Evolutionary conservation across 768 basidiomycete genomes (phyloP).

Genomic region (Tephrocybe rancida): DNA sequence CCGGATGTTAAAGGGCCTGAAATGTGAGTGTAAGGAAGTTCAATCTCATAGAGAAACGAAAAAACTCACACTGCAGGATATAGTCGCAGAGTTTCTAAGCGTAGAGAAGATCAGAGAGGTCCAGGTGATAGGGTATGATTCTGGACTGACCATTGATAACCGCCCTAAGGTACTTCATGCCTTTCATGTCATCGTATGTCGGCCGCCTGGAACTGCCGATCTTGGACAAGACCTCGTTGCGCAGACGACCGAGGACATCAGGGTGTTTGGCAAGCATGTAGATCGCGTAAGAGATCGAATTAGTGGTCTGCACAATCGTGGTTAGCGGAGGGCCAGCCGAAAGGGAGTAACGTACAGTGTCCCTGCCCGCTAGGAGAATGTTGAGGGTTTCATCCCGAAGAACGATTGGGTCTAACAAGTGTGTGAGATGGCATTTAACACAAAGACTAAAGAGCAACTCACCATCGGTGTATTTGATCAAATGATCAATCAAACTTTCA

Average conservation of each 20-base stretch:
- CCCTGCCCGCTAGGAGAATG: conserved; percentile 58
- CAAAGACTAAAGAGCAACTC: conserved; percentile 6
- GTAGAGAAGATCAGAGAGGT: not conserved
- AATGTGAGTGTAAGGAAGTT: not conserved
- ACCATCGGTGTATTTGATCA: conserved; percentile 57
- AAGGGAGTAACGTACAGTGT: conserved; percentile 41
- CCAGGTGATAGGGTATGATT: not conserved
- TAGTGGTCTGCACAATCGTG: conserved; percentile 33
- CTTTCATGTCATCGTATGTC: conserved; percentile 44
- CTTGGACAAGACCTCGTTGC: conserved; percentile 41
- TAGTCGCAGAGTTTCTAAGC: conserved; percentile 44
- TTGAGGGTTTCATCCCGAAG: conserved; percentile 57
- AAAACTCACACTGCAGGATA: conserved; percentile 35
- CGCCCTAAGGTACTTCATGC: conserved; percentile 46
- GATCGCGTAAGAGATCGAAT: conserved; percentile 39
- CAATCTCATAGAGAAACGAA: not conserved
- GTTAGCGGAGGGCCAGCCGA: not conserved
- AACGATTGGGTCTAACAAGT: conserved; percentile 30
- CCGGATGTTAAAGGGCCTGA: conserved; percentile 30
- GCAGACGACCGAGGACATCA: conserved; percentile 37
- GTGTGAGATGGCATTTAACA: not conserved
- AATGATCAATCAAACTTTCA: conserved; percentile 48
- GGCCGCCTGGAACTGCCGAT: conserved; percentile 40
- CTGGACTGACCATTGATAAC: conserved; percentile 33
- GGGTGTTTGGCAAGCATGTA: conserved; percentile 50